phyloP scores from a whole-genome alignment of 306 rosid genomes.

The Psophocarpus tetragonolobus region DNA sequence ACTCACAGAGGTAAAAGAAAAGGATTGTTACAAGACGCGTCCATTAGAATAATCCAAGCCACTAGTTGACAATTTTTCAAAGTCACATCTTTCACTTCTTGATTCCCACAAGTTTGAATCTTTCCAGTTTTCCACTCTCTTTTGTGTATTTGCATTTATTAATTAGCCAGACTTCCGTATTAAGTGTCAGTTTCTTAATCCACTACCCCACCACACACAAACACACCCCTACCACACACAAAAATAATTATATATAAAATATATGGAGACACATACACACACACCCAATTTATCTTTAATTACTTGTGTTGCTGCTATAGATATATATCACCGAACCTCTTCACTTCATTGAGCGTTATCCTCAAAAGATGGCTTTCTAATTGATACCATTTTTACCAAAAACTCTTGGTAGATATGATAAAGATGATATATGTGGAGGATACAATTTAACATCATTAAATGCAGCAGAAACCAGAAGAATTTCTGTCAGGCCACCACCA shows the following conservation, averaged over 20 bases:
- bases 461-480: background rate
- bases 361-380: slow-evolving; percentile 9
- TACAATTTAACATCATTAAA: background rate
- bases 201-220: slow-evolving; percentile 28
- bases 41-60: slow-evolving; percentile 30
- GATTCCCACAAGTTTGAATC: slow-evolving; percentile 31
- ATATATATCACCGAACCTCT: background rate
- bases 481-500: background rate
- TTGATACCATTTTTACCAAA: background rate
- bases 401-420: background rate
- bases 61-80: slow-evolving; percentile 37
- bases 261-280: background rate
- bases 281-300: background rate
- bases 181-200: slow-evolving; percentile 33
- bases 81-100: slow-evolving; percentile 44
- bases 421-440: slow-evolving; percentile 20
- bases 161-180: slow-evolving; percentile 20
- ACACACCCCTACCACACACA: background rate
- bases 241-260: background rate
- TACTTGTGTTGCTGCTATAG: background rate
- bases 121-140: slow-evolving; percentile 26
- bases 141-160: slow-evolving; percentile 13
- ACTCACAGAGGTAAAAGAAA: slow-evolving; percentile 25
- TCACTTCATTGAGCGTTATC: background rate
- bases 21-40: slow-evolving; percentile 2